Percentiles rank a stretch among this genome's conserved stretches.
Evolutionary conservation across 306 rosid species (phyloP).

Genomic region (Senna tora): DNA sequence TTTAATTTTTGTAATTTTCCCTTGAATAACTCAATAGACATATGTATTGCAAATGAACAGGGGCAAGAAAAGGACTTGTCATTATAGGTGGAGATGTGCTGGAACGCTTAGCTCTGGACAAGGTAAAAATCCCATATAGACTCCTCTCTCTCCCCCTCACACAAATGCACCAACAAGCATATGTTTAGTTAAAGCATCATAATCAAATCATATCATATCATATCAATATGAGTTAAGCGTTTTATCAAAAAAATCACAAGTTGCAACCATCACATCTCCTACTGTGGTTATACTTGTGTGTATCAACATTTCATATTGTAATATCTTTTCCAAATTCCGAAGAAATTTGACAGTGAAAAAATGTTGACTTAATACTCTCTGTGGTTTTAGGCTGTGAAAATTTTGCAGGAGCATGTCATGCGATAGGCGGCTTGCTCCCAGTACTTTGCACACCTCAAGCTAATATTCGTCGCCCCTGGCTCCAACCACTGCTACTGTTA

Average conservation of each 20-base stretch:
- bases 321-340: too few species aligned
- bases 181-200: neutral
- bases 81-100: conserved; percentile 94
- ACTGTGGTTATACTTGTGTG: too few species aligned
- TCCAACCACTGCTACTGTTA: too few species aligned
- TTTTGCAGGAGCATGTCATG: neutral
- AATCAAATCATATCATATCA: neutral
- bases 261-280: too few species aligned
- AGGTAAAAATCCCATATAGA: conserved; percentile 56
- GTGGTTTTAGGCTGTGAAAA: too few species aligned
- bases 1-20: too few species aligned
- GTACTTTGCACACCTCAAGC: too few species aligned
- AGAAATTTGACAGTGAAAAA: too few species aligned
- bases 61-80: conserved; percentile 96
- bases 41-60: conserved; percentile 52
- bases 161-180: neutral
- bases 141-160: conserved; percentile 15
- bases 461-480: too few species aligned
- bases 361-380: too few species aligned
- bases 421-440: too few species aligned
- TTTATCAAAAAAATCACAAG: neutral
- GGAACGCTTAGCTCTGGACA: conserved; percentile 90
- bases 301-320: too few species aligned
- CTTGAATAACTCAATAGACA: conserved; percentile 3
- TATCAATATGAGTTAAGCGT: conserved; percentile 3